Evolutionary conservation across 768 basidiomycete genomes (phyloP).

Genomic region (Xerocomellus intermedius): DNA sequence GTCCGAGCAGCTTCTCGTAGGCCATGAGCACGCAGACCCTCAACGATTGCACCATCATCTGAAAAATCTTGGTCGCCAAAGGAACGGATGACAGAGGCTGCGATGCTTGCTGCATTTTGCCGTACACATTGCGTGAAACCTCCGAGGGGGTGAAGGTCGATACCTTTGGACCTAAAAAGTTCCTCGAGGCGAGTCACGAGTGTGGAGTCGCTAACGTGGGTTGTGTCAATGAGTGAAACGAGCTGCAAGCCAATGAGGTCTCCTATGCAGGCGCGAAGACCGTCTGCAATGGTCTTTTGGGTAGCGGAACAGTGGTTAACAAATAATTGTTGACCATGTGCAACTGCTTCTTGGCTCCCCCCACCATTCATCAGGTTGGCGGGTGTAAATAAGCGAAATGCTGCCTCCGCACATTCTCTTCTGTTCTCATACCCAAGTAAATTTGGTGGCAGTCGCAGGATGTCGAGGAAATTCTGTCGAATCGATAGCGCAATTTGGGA

Average conservation of each 20-base stretch:
- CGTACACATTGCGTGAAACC: conserved; percentile 38
- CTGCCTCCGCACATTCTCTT: conserved; percentile 62
- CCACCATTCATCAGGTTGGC: conserved; percentile 54
- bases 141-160: conserved; percentile 28
- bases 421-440: conserved; percentile 75
- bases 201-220: conserved; percentile 15
- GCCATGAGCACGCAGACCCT: conserved; percentile 39
- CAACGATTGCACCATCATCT: conserved; percentile 46
- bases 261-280: conserved; percentile 61
- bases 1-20: conserved; percentile 38
- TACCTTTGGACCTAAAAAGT: conserved; percentile 35
- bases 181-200: conserved; percentile 34
- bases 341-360: conserved; percentile 23
- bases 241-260: conserved; percentile 66
- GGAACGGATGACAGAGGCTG: conserved; percentile 56
- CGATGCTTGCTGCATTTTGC: conserved; percentile 54
- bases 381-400: conserved; percentile 67
- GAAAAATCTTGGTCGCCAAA: conserved; percentile 68
- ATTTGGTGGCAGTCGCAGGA: conserved; percentile 62
- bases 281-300: conserved; percentile 48
- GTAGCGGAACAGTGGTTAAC: conserved; percentile 60
- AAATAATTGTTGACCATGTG: conserved; percentile 48
- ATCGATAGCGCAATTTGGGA: conserved; percentile 74
- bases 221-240: conserved; percentile 43
- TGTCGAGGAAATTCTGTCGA: conserved; percentile 45